phyloP scores from a whole-genome alignment of 2,329 filamentous ascomycete species.

The Leptographium radiaticola region DNA sequence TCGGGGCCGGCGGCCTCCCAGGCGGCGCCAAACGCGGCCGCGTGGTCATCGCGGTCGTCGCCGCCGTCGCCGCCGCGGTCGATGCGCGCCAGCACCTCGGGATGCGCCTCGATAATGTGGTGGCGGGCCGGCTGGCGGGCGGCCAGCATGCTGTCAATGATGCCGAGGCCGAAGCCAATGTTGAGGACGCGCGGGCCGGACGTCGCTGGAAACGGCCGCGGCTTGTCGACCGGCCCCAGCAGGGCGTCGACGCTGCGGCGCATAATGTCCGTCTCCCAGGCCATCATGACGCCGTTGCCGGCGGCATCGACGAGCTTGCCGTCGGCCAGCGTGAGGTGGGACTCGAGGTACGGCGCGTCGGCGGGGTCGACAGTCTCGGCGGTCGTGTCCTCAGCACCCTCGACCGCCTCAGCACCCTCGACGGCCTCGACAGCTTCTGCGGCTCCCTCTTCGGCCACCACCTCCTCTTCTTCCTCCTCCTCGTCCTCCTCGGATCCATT shows the following conservation, averaged over 20 bases:
- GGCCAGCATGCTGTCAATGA: slow-evolving; percentile 67
- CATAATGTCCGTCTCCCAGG: slow-evolving; percentile 85
- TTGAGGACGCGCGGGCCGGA: slow-evolving; percentile 62
- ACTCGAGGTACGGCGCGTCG: slow-evolving; percentile 51
- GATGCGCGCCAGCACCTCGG: slow-evolving; percentile 58
- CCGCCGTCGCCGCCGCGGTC: slow-evolving; percentile 37
- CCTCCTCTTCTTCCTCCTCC: slow-evolving; percentile 22
- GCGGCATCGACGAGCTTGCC: slow-evolving; percentile 59
- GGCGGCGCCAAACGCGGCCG: slow-evolving; percentile 29
- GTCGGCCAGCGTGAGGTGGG: slow-evolving; percentile 49
- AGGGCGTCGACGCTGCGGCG: slow-evolving; percentile 58
- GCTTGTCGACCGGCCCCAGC: slow-evolving; percentile 31
- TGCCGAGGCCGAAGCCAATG: slow-evolving; percentile 85
- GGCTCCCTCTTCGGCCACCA: slow-evolving; percentile 10
- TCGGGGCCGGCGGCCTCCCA: slow-evolving; percentile 44
- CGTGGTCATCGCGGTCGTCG: slow-evolving; percentile 27
- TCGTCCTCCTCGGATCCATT: slow-evolving; percentile 35
- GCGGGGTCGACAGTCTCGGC: slow-evolving; percentile 31
- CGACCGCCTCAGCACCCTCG: neutral
- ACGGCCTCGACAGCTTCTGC: neutral
- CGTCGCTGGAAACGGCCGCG: neutral
- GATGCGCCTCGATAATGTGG: slow-evolving; percentile 80
- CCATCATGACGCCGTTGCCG: slow-evolving; percentile 86
- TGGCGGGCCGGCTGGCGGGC: slow-evolving; percentile 53
- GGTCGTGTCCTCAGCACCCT: neutral